Conservation (phyloP, 2,329 filamentous ascomycete genomes). For the Curvularia sp. region DNA sequence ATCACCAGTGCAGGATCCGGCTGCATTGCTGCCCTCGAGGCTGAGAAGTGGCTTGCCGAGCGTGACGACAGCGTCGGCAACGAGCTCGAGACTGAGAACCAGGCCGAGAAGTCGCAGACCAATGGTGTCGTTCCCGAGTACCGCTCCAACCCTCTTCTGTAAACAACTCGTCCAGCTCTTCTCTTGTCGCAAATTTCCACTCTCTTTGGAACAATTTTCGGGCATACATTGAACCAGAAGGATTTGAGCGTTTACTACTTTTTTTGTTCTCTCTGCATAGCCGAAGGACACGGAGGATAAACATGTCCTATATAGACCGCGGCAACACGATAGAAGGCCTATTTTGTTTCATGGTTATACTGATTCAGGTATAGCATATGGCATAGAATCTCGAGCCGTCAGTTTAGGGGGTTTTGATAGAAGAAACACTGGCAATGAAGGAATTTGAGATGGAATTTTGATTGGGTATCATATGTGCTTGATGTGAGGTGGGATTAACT, state of each 20-base stretch:
- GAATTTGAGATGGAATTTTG: constrained; percentile 5
- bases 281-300: constrained; percentile 3
- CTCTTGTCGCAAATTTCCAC: neutral
- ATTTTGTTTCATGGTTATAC: constrained; percentile 3
- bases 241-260: constrained; percentile 23
- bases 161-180: constrained; percentile 5
- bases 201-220: constrained; percentile 11
- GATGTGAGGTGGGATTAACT: neutral
- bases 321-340: constrained; percentile 6
- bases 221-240: constrained; percentile 19
- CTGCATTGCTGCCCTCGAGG: constrained; percentile 93
- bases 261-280: constrained; percentile 10
- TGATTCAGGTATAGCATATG: constrained; percentile 14
- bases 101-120: constrained; percentile 58
- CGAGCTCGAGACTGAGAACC: constrained; percentile 57
- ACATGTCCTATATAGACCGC: constrained; percentile 23
- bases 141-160: constrained; percentile 69
- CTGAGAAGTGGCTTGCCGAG: constrained; percentile 90
- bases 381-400: constrained; percentile 31
- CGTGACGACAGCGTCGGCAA: constrained; percentile 64
- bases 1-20: constrained; percentile 96
- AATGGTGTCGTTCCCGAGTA: constrained; percentile 67
- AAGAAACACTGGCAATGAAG: constrained; percentile 13
- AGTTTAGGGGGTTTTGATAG: constrained; percentile 21
- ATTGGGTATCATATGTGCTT: neutral